phyloP scores from a whole-genome alignment of 75 land plant genomes.

The Gnetum montanum region DNA sequence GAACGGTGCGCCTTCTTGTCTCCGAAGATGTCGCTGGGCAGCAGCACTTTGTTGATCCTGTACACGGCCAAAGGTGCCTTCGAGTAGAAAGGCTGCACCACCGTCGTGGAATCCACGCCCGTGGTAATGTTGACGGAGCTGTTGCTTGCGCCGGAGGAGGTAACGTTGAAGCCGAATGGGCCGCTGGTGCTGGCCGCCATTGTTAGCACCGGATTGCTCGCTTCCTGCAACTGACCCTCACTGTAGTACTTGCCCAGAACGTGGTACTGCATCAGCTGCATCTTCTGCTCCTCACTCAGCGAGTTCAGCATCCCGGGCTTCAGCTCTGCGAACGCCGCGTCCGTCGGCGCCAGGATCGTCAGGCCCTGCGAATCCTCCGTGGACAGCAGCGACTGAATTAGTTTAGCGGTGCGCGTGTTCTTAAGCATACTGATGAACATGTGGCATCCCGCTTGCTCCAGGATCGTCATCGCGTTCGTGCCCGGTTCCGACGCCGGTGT shows the following conservation, averaged over 20 bases:
- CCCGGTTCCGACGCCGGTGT: too few species aligned
- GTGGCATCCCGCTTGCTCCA: conserved; percentile 28
- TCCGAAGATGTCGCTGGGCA: conserved; percentile 43
- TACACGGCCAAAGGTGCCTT: conserved; percentile 51
- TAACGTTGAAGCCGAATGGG: conserved; percentile 46
- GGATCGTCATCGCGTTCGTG: too few species aligned
- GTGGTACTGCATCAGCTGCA: conserved; percentile 51
- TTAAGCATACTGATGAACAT: conserved; percentile 27
- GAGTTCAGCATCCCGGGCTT: conserved; percentile 47
- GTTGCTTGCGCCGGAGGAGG: conserved; percentile 20
- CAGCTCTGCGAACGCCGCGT: conserved; percentile 55
- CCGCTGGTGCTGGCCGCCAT: conserved; percentile 27
- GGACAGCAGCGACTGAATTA: conserved; percentile 37
- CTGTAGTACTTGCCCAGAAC: conserved; percentile 33
- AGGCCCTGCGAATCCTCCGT: conserved; percentile 40
- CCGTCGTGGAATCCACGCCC: conserved; percentile 30
- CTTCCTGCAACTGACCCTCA: conserved; percentile 35
- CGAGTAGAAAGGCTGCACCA: conserved; percentile 31
- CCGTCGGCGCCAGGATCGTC: conserved; percentile 67
- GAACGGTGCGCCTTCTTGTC: too few species aligned
- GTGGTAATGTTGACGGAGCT: too few species aligned
- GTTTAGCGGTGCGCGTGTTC: conserved; percentile 33
- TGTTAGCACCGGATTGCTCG: conserved; percentile 58
- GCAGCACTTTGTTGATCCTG: conserved; percentile 55
- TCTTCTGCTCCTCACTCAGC: conserved; percentile 48